A percentile compares a stretch with the other conserved stretches of the same genome.
Evolutionary conservation across 192 early-diverging fungal genomes (phyloP).

Genomic region (Gonapodya prolifera): DNA sequence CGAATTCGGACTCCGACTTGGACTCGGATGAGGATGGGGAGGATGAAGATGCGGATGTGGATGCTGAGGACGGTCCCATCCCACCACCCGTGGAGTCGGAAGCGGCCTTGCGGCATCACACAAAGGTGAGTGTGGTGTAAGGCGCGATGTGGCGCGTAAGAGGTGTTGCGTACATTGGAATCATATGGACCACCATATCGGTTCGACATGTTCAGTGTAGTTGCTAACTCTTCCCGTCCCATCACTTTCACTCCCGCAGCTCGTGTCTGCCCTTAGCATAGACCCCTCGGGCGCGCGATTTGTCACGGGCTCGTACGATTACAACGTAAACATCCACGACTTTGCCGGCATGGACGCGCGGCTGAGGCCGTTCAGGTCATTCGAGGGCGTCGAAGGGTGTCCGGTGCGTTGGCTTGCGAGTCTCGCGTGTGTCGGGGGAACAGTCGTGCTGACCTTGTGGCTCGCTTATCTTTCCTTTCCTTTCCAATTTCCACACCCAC

Average conservation of each 20-base stretch:
- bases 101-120: not conserved
- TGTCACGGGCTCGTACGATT: not conserved
- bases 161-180: no score
- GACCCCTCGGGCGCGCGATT: not conserved
- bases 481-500: no score
- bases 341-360: not conserved
- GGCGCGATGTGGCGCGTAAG: no score
- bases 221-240: no score
- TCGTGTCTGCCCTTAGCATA: not conserved
- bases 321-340: not conserved
- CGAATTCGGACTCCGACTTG: not conserved
- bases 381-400: not conserved
- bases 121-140: not conserved
- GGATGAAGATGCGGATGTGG: not conserved
- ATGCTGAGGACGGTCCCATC: not conserved
- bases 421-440: no score
- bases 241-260: no score
- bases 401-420: not conserved
- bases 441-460: no score
- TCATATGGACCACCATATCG: no score
- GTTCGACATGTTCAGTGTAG: no score
- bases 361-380: not conserved
- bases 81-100: not conserved
- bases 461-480: no score
- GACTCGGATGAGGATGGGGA: not conserved